phyloP scores from a whole-genome alignment of 2,329 filamentous ascomycete genomes.

The Aureobasidium sp. region DNA sequence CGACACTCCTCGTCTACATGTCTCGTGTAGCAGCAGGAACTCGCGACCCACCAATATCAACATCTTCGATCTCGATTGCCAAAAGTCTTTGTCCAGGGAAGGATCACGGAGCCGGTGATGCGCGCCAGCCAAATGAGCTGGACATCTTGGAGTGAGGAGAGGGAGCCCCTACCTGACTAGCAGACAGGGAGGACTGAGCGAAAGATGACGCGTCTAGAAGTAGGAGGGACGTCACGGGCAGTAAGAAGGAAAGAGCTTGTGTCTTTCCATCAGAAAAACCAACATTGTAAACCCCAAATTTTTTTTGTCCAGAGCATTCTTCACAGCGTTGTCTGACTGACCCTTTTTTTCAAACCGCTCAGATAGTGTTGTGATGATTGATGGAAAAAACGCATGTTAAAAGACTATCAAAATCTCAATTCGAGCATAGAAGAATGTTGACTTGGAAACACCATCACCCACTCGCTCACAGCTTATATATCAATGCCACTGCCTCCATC shows the following conservation, averaged over 20 bases:
- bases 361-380: no score
- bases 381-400: no score
- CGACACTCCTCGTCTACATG: no score
- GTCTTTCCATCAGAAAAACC: not conserved
- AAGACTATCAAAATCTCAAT: no score
- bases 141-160: not conserved
- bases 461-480: no score
- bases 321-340: not conserved
- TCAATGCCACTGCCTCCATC: no score
- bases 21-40: no score
- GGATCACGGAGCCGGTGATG: not conserved
- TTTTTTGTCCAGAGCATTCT: not conserved
- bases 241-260: not conserved
- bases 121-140: not conserved
- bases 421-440: no score
- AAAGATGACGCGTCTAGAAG: not conserved
- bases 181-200: not conserved
- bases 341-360: no score
- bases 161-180: not conserved
- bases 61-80: not conserved
- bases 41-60: no score
- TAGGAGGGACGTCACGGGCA: no score
- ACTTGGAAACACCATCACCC: no score
- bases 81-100: not conserved
- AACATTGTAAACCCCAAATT: not conserved